phyloP scores from a whole-genome alignment of 1,284 basidiomycete species.

The Ceratobasidium sp. region DNA sequence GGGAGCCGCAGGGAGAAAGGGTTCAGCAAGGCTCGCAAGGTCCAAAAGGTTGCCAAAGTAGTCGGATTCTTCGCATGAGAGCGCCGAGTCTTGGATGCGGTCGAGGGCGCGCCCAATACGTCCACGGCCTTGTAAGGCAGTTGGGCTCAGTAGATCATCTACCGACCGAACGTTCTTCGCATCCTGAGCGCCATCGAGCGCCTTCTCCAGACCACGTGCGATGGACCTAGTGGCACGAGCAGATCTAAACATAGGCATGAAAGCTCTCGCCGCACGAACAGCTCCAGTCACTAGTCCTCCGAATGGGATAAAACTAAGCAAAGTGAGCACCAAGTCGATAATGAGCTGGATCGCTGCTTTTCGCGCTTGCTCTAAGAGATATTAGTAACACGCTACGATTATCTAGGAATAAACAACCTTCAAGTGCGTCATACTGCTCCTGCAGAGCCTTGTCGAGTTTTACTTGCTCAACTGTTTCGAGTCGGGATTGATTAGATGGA shows the following conservation, averaged over 20 bases:
- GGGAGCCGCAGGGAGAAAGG: not conserved
- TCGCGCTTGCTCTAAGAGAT: conserved; percentile 13
- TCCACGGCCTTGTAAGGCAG: conserved; percentile 18
- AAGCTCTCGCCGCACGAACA: conserved; percentile 15
- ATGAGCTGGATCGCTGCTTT: conserved; percentile 25
- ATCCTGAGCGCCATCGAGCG: conserved; percentile 6
- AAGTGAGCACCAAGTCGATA: conserved; percentile 13
- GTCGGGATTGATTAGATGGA: no score
- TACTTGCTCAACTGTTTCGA: conserved; percentile 29
- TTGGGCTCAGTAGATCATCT: conserved; percentile 22
- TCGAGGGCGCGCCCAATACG: conserved; percentile 20
- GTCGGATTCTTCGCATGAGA: conserved; percentile 4
- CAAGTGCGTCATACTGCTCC: conserved; percentile 20
- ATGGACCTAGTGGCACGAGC: conserved; percentile 17
- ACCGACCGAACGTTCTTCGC: conserved; percentile 1
- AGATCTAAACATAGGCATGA: conserved; percentile 8
- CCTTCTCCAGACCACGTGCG: conserved; percentile 14
- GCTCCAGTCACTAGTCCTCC: conserved; percentile 16
- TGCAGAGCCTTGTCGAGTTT: conserved; percentile 21
- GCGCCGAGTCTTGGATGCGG: conserved; percentile 10
- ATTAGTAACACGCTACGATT: not conserved
- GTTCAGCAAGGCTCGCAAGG: not conserved
- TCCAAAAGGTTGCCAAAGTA: conserved; percentile 1
- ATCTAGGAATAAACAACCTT: conserved; percentile 6
- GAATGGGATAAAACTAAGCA: conserved; percentile 27